phyloP scores from a whole-genome alignment of 1,284 basidiomycete genomes.

The Naganishia liquefaciens region DNA sequence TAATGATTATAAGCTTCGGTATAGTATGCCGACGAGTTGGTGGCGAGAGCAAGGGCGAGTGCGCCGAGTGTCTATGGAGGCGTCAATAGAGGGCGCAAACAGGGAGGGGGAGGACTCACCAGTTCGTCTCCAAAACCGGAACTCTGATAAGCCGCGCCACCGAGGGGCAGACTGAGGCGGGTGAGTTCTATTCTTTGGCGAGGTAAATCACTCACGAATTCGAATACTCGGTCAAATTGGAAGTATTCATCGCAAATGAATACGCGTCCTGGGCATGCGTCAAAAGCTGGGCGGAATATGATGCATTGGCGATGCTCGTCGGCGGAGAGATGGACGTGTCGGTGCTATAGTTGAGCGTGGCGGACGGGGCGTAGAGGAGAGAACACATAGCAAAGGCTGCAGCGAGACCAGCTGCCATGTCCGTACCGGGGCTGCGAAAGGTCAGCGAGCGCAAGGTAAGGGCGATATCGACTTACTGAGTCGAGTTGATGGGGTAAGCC shows the following conservation, averaged over 20 bases:
- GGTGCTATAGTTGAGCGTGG: conserved; percentile 54
- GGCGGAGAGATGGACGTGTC: conserved; percentile 56
- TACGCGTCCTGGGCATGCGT: conserved; percentile 74
- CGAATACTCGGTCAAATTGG: conserved; percentile 39
- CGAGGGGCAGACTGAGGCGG: conserved; percentile 61
- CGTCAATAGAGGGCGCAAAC: neutral
- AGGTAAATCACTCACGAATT: conserved; percentile 15
- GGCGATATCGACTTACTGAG: conserved; percentile 50
- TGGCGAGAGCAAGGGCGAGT: conserved; percentile 71
- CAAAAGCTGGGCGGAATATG: conserved; percentile 70
- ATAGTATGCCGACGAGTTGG: conserved; percentile 64
- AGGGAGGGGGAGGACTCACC: conserved; percentile 8
- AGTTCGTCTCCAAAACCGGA: conserved; percentile 59
- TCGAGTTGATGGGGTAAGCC: conserved; percentile 74
- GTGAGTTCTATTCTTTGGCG: neutral
- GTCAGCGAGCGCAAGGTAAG: neutral
- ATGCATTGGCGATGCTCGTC: conserved; percentile 70
- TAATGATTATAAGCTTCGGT: conserved; percentile 68
- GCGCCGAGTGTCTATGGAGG: conserved; percentile 63
- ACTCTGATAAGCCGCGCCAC: conserved; percentile 69
- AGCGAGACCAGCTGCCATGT: conserved; percentile 77
- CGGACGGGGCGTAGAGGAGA: conserved; percentile 68
- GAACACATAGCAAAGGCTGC: conserved; percentile 85
- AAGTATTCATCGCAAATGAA: conserved; percentile 66
- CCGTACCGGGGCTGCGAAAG: conserved; percentile 71